A percentile compares a stretch with the other conserved stretches of the same genome.
Evolutionary conservation across 2,329 filamentous ascomycete genomes (phyloP).

Genomic region (Drechslera avenae): DNA sequence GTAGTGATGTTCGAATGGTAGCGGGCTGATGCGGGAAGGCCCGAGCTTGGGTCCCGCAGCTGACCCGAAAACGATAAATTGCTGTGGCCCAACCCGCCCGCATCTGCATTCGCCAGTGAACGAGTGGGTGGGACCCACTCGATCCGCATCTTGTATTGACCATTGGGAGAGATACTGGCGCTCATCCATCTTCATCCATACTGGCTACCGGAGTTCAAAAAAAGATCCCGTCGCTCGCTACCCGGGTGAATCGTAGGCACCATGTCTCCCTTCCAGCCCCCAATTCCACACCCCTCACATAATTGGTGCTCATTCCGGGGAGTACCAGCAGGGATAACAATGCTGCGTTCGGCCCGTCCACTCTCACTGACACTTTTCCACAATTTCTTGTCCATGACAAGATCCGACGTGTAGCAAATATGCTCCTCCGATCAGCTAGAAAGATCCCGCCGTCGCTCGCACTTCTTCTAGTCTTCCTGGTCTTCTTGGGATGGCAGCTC

Average conservation of each 20-base stretch:
- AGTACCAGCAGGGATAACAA: constrained; percentile 18
- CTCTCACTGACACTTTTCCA: constrained; percentile 7
- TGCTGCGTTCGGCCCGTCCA: constrained; percentile 7
- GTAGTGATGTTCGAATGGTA: background rate
- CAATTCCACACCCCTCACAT: constrained; percentile 25
- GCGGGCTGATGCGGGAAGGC: background rate
- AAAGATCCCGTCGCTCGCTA: background rate
- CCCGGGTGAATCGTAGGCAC: constrained; percentile 2
- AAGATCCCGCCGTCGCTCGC: constrained; percentile 28
- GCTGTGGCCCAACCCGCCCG: background rate
- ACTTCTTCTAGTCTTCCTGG: constrained; percentile 36
- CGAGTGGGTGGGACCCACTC: constrained; percentile 7
- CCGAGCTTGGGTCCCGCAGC: background rate
- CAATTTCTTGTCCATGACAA: background rate
- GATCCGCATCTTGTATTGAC: constrained; percentile 1
- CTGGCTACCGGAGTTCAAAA: too few species aligned
- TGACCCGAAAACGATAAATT: background rate
- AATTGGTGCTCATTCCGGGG: constrained; percentile 23
- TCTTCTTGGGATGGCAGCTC: constrained; percentile 41
- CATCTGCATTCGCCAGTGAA: background rate
- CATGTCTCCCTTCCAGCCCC: constrained; percentile 13
- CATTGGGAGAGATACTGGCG: background rate
- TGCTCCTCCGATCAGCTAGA: constrained; percentile 36
- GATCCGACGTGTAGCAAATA: constrained; percentile 10
- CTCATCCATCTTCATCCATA: background rate